phyloP scores from a whole-genome alignment of 257 asterid species.

The Solanum okadae region DNA sequence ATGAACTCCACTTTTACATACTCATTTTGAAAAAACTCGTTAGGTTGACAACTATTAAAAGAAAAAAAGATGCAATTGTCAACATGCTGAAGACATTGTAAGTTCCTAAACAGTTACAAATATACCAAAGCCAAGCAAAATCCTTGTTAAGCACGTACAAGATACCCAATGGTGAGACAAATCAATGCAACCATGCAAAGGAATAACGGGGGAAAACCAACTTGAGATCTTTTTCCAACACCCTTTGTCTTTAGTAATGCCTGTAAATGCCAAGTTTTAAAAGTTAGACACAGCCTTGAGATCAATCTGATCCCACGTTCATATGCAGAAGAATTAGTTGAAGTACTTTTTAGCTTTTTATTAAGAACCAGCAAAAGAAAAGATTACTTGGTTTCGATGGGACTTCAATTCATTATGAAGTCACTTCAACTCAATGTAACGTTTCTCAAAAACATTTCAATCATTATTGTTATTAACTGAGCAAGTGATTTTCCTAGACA shows the following conservation, averaged over 20 bases:
- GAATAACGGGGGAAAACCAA: slow-evolving; percentile 35
- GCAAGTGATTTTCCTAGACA: not conserved
- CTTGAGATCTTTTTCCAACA: slow-evolving; percentile 16
- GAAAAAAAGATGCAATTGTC: not conserved
- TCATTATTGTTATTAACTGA: not conserved
- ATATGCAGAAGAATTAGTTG: not conserved
- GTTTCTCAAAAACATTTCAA: not conserved
- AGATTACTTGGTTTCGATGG: not conserved
- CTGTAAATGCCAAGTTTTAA: slow-evolving; percentile 3
- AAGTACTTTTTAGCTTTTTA: not conserved
- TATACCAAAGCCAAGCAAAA: not conserved
- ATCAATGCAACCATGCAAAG: slow-evolving; percentile 31
- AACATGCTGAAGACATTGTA: not conserved
- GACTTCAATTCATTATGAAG: not conserved
- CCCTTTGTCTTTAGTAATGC: slow-evolving; percentile 14
- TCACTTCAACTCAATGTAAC: not conserved
- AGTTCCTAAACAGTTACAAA: not conserved
- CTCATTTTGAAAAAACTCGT: not conserved
- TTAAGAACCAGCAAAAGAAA: not conserved
- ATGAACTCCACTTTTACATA: not conserved
- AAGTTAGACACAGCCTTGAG: not conserved
- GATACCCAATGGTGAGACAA: slow-evolving; percentile 24
- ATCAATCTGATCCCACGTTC: not conserved
- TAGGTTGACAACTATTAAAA: not conserved
- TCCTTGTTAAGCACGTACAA: slow-evolving; percentile 9